A percentile compares a stretch with the other conserved stretches of the same genome.
Evolutionary conservation across 306 rosid species (phyloP).

Genomic region (Prosopis cineraria): DNA sequence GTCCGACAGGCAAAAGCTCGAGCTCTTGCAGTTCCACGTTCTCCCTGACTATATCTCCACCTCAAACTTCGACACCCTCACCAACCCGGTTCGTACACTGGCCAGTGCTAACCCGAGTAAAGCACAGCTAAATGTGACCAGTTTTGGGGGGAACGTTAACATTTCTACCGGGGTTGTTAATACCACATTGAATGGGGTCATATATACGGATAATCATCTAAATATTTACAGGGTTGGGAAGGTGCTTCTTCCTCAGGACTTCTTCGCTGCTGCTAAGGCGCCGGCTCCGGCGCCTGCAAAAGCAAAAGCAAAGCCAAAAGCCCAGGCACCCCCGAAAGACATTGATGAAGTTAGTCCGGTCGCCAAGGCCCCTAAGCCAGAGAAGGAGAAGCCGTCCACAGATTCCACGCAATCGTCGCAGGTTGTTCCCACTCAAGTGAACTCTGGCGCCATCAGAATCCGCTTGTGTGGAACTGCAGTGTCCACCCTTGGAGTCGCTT

Average conservation of each 20-base stretch:
- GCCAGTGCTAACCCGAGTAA: conserved; percentile 54
- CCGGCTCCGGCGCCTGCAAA: conserved; percentile 32
- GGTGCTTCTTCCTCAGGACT: conserved; percentile 58
- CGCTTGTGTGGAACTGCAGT: conserved; percentile 12
- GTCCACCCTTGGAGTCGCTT: conserved; percentile 33
- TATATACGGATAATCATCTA: conserved; percentile 60
- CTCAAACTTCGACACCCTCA: conserved; percentile 68
- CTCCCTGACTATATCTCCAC: conserved; percentile 50
- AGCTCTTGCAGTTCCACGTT: conserved; percentile 69
- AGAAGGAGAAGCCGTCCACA: conserved; percentile 42
- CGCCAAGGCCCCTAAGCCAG: conserved; percentile 39
- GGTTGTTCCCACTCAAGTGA: conserved; percentile 39
- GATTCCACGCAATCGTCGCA: conserved; percentile 39
- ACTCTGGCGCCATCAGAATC: conserved; percentile 1
- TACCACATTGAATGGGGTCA: conserved; percentile 55
- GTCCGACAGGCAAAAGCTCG: conserved; percentile 50
- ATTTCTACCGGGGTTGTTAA: conserved; percentile 58
- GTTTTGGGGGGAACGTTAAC: conserved; percentile 58
- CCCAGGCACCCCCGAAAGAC: not conserved
- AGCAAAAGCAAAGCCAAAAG: conserved; percentile 1
- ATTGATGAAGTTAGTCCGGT: not conserved
- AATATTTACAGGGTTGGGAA: conserved; percentile 63
- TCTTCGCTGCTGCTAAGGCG: conserved; percentile 38
- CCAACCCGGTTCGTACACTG: conserved; percentile 65
- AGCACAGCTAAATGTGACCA: conserved; percentile 59